Base-by-base conservation (phyloP, 2,329 filamentous ascomycete genomes). In the Pleurostoma richardsiae region DNA sequence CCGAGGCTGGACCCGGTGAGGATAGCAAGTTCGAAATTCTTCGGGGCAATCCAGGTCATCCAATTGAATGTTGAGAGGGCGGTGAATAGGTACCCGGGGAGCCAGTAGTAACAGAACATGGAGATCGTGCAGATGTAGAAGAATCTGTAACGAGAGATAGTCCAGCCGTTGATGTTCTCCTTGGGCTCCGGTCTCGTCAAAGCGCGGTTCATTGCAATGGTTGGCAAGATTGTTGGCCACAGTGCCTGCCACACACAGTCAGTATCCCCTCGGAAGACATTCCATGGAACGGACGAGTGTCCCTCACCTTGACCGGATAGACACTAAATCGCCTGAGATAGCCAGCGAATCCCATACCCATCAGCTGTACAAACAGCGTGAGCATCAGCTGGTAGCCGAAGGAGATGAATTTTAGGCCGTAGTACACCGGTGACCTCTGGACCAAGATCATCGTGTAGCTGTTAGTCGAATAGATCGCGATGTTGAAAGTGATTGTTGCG, bases 41-140 rank as follows among this genome's bases (percentile, higher is more conserved):
- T 52, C 0, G 73, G 73, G 0, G 70, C 58, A n/a, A 75, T 73
- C 73, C 72, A 76, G 0, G 70, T 70, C 62, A 74, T 74, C 71
- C 72, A 76, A 55, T 70, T 70, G 57, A 76, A 75, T 1, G 65
- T 61, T 11, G 62, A 62, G 3, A 75, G 57, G 2, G 67, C 69
- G 0, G 59, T 64, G 54, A 74, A 75, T 3, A 76, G 56, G 41
- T 66, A 72, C n/a, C 66, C 65, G 0, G 72, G 73, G 8, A 76
- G 58, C 71, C 71, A 76, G 55, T 72, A 76, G 57, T 71, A 76
- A 27, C 74, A 40, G 41, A 71, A 63, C 59, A 74, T 72, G 30
- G 56, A 54, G 39, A 59, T 40, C 10, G 63, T 63, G 8, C 56
- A 56, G 43, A 65, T 55, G 49, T 69, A 67, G 54, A 72, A 76